A percentile compares a stretch with the other conserved stretches of the same genome.
Conservation (phyloP, 768 basidiomycete species). For the Artomyces pyxidatus region DNA sequence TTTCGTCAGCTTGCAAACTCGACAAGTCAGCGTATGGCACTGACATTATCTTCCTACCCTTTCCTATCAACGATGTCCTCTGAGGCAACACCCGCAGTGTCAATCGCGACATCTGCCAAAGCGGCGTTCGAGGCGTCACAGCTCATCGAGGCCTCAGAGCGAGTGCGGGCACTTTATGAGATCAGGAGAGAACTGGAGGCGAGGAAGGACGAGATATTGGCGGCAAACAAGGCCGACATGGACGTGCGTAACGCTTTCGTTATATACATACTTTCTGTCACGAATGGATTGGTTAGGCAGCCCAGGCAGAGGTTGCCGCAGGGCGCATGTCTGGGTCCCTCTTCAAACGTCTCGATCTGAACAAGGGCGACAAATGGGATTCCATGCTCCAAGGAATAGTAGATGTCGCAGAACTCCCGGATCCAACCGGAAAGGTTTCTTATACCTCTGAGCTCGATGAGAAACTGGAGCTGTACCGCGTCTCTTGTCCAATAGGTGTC, state of each 20-base stretch:
- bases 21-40: no score
- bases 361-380: slow-evolving; percentile 82
- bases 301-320: slow-evolving; percentile 59
- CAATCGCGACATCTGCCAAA: slow-evolving; percentile 74
- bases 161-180: slow-evolving; percentile 61
- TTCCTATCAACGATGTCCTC: no score
- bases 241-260: slow-evolving; percentile 37
- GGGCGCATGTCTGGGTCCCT: slow-evolving; percentile 81
- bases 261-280: no score
- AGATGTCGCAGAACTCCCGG: slow-evolving; percentile 79
- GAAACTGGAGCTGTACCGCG: slow-evolving; percentile 79
- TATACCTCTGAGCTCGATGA: slow-evolving; percentile 91
- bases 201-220: slow-evolving; percentile 61
- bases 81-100: no score
- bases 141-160: slow-evolving; percentile 57
- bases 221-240: slow-evolving; percentile 77
- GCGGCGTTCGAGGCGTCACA: slow-evolving; percentile 83
- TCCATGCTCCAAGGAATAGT: slow-evolving; percentile 86
- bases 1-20: no score
- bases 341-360: slow-evolving; percentile 78
- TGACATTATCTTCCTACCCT: no score
- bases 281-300: slow-evolving; percentile 41
- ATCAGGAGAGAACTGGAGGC: slow-evolving; percentile 61
- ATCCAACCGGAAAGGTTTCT: slow-evolving; percentile 79
- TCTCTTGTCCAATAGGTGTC: slow-evolving; percentile 95